Conservation (phyloP, 2,329 filamentous ascomycete genomes). For the Chrysosphaeria jannelii region DNA sequence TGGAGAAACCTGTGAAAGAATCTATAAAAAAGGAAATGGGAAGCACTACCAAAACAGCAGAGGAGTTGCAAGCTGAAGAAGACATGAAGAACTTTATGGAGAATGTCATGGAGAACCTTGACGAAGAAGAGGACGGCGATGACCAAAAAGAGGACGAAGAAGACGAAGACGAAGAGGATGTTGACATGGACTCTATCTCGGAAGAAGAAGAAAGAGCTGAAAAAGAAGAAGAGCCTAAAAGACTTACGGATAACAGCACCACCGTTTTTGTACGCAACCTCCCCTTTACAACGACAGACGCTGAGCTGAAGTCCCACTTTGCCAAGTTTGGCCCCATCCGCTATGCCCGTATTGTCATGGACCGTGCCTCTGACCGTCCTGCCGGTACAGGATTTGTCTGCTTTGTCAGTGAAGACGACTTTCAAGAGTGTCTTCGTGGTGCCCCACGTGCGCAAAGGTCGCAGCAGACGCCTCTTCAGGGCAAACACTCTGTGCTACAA, state of each 20-base stretch:
- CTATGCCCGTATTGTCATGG: constrained; percentile 76
- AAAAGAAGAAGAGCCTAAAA: constrained; percentile 8
- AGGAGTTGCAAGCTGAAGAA: constrained; percentile 10
- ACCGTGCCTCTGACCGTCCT: constrained; percentile 56
- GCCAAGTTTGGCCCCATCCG: constrained; percentile 60
- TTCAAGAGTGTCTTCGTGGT: constrained; percentile 40
- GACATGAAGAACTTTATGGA: constrained; percentile 24
- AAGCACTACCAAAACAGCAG: constrained; percentile 6
- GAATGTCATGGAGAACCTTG: constrained; percentile 23
- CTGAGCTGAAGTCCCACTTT: constrained; percentile 61
- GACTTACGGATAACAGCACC: constrained; percentile 29
- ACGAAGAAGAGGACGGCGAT: constrained; percentile 16
- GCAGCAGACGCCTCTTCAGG: constrained; percentile 9
- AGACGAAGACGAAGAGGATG: constrained; percentile 15
- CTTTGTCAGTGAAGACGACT: constrained; percentile 53
- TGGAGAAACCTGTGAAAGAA: constrained; percentile 5
- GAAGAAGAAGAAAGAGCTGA: constrained; percentile 9
- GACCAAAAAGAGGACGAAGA: constrained; percentile 16
- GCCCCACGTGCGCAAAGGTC: constrained; percentile 35
- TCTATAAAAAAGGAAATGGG: constrained; percentile 6
- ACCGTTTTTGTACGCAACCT: constrained; percentile 87
- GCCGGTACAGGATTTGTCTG: constrained; percentile 88
- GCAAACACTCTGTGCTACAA: constrained; percentile 61
- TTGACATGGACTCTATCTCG: constrained; percentile 12
- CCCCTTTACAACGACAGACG: constrained; percentile 65